Conservation (phyloP, 805 yeast genomes). For the Scheffersomyces stipitis region DNA sequence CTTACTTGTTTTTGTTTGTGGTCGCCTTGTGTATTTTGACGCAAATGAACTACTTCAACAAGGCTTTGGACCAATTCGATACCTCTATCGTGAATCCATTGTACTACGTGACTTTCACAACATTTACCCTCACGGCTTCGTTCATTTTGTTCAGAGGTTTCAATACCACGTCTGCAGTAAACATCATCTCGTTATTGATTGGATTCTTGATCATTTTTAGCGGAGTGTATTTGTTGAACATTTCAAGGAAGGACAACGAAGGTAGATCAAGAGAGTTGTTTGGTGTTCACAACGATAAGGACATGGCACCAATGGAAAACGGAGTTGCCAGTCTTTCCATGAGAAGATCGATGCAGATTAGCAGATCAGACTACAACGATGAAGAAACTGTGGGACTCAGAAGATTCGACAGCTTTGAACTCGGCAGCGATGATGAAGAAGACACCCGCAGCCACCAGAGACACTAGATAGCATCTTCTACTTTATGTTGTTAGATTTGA, state of each 20-base stretch:
- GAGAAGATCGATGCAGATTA: constrained; percentile 70
- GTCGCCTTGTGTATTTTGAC: constrained; percentile 81
- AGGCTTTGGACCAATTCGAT: constrained; percentile 90
- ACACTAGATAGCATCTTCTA: no score
- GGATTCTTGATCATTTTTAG: constrained; percentile 86
- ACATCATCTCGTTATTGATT: constrained; percentile 75
- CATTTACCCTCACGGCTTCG: constrained; percentile 82
- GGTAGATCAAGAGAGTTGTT: constrained; percentile 54
- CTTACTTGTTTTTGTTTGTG: constrained; percentile 75
- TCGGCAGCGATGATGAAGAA: constrained; percentile 43
- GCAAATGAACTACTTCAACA: constrained; percentile 92
- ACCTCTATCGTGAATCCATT: constrained; percentile 90
- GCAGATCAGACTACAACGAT: constrained; percentile 40
- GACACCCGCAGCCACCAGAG: background rate
- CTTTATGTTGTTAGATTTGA: no score
- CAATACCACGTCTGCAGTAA: constrained; percentile 77
- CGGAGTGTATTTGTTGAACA: constrained; percentile 81
- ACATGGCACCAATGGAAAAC: constrained; percentile 71
- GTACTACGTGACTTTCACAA: constrained; percentile 88
- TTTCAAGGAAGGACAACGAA: constrained; percentile 65
- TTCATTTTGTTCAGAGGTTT: constrained; percentile 85
- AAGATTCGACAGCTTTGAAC: constrained; percentile 61
- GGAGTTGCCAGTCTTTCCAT: constrained; percentile 74
- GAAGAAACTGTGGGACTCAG: constrained; percentile 55
- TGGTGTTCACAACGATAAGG: constrained; percentile 55